A percentile compares a stretch with the other conserved stretches of the same genome.
phyloP scores from a whole-genome alignment of 257 asterid genomes.

The Oldenlandia corymbosa region DNA sequence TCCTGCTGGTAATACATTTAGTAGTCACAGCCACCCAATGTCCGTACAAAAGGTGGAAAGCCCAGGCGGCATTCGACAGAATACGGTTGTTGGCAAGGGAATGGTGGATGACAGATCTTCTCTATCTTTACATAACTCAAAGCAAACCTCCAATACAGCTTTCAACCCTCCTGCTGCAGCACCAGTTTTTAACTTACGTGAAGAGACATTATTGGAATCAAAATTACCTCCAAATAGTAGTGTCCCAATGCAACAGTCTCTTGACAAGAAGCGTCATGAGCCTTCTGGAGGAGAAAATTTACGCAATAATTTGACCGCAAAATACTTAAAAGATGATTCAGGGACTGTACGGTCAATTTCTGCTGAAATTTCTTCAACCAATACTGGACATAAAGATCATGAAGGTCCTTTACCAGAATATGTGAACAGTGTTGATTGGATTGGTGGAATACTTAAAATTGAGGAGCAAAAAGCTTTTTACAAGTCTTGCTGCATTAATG shows the following conservation, averaged over 20 bases:
- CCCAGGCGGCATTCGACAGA: conserved; percentile 33
- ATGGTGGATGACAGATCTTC: conserved; percentile 34
- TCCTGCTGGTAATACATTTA: conserved; percentile 29
- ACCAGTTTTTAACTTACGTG: conserved; percentile 23
- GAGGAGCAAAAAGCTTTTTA: conserved; percentile 57
- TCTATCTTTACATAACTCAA: conserved; percentile 31
- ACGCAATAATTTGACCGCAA: conserved; percentile 11
- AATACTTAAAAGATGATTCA: conserved; percentile 25
- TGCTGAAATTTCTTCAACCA: conserved; percentile 33
- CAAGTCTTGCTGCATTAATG: conserved; percentile 62
- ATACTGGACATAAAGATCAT: conserved; percentile 28
- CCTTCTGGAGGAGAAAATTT: conserved; percentile 28
- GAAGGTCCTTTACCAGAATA: conserved; percentile 32
- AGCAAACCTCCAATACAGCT: conserved; percentile 26
- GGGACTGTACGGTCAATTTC: conserved; percentile 32
- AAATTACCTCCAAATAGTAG: conserved; percentile 29
- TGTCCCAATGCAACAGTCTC: conserved; percentile 30
- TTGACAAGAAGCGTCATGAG: conserved; percentile 33
- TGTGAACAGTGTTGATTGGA: conserved; percentile 57
- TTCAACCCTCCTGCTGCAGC: conserved; percentile 35
- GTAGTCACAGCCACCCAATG: conserved; percentile 27
- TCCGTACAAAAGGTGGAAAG: conserved; percentile 36
- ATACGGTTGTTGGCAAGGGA: conserved; percentile 24
- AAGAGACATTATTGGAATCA: conserved; percentile 29
- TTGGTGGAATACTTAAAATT: conserved; percentile 49